Conservation (phyloP, 208 protist genomes). For the Acanthamoeba divionensis region DNA sequence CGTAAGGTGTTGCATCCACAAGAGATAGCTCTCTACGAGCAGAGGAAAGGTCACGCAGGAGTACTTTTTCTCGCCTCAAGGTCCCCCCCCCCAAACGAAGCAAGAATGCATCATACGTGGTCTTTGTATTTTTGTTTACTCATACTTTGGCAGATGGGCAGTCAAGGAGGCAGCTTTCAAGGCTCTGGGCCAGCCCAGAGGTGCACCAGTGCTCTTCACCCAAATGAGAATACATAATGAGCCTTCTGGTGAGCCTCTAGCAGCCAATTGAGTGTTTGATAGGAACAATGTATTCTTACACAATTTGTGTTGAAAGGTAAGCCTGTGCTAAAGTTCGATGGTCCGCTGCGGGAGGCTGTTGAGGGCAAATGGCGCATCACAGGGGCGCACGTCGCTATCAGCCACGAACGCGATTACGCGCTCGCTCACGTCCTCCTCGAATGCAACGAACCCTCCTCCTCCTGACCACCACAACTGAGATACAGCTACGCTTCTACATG, state of each 20-base stretch:
- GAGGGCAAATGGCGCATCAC: background rate
- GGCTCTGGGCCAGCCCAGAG: conserved; percentile 10
- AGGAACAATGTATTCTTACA: no score
- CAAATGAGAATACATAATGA: conserved; percentile 7
- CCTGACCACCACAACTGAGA: no score
- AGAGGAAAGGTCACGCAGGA: background rate
- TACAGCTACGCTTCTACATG: no score
- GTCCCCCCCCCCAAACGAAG: no score
- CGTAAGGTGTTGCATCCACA: conserved; percentile 32
- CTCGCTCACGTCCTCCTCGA: conserved; percentile 34
- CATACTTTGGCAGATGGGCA: conserved; percentile 50
- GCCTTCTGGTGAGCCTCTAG: background rate
- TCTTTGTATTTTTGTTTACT: no score
- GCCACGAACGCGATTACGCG: background rate
- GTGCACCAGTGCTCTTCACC: conserved; percentile 11
- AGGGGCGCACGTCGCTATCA: conserved; percentile 23
- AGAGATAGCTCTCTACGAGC: background rate
- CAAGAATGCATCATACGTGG: no score
- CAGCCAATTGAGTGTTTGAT: no score
- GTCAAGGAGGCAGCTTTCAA: conserved; percentile 47
- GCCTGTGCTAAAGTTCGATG: background rate
- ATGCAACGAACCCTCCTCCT: background rate
- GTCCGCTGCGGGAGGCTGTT: background rate
- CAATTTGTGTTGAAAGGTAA: no score
- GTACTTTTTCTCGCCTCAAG: background rate